These are phyloP conservation scores for Coemansia sp. DNA, from an alignment of 192 early-diverging fungal species.

Conservation along the genomic window DNA sequence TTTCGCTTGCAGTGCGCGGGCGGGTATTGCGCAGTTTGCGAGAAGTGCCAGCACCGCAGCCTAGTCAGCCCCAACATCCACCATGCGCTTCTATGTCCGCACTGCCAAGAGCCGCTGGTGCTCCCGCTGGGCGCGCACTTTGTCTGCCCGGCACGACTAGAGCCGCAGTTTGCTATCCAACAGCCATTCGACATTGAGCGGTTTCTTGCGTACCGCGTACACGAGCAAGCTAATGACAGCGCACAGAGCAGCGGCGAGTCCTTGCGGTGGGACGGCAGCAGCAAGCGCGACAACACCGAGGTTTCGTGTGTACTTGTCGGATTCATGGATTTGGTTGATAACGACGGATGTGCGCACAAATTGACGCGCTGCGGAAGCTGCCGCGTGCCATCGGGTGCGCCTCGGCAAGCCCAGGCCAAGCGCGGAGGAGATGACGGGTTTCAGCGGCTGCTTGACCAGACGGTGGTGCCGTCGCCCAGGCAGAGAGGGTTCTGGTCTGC, in stretches of 20 bases:
- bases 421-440: background rate
- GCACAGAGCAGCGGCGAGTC: conserved; percentile 1
- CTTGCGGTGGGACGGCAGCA: conserved; percentile 2
- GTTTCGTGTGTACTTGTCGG: conserved; percentile 26
- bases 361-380: conserved; percentile 13
- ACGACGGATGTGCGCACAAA: background rate
- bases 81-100: conserved; percentile 27
- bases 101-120: conserved; percentile 33
- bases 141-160: conserved; percentile 37
- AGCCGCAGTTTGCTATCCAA: conserved; percentile 40
- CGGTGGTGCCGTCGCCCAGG: background rate
- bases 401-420: background rate
- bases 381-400: background rate
- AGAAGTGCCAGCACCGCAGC: conserved; percentile 36
- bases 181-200: conserved; percentile 41
- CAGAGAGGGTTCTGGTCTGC: conserved; percentile 12
- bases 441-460: background rate
- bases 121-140: conserved; percentile 52
- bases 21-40: conserved; percentile 35
- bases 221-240: background rate
- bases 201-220: conserved; percentile 27
- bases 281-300: background rate
- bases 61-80: conserved; percentile 47
- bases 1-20: conserved; percentile 33
- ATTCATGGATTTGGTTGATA: conserved; percentile 27